Evolutionary conservation across 2,329 filamentous ascomycete species (phyloP).

Genomic region (Penicillium psychrosexuale): DNA sequence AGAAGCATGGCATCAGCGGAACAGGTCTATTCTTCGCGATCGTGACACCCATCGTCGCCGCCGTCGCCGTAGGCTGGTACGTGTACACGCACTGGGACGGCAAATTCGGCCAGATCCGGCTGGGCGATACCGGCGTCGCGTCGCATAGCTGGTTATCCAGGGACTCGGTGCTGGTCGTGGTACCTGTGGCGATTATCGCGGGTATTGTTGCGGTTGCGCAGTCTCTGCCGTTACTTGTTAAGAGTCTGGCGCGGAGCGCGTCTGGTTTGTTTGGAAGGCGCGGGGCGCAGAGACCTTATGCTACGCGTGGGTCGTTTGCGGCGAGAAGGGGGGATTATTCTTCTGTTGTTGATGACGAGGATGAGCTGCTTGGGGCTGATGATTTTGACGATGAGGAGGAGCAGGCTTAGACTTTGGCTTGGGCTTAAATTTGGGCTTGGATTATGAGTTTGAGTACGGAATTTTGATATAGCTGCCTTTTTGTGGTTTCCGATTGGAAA

Average conservation of each 20-base stretch:
- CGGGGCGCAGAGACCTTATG: slow-evolving; percentile 62
- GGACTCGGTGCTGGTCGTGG: slow-evolving; percentile 74
- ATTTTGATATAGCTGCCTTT: not conserved
- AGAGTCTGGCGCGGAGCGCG: slow-evolving; percentile 68
- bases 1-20: slow-evolving; percentile 67
- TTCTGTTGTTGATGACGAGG: slow-evolving; percentile 87
- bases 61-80: slow-evolving; percentile 74
- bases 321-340: slow-evolving; percentile 83
- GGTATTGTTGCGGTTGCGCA: slow-evolving; percentile 75
- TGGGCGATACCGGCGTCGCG: slow-evolving; percentile 62
- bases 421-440: not conserved
- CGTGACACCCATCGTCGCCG: slow-evolving; percentile 68
- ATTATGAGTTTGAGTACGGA: not conserved
- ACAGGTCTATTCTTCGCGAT: slow-evolving; percentile 83
- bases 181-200: slow-evolving; percentile 75
- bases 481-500: not conserved
- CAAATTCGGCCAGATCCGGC: slow-evolving; percentile 87
- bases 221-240: slow-evolving; percentile 68
- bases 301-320: slow-evolving; percentile 84
- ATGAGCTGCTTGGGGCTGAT: slow-evolving; percentile 79
- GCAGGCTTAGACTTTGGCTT: slow-evolving; percentile 19
- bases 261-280: slow-evolving; percentile 55
- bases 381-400: slow-evolving; percentile 83
- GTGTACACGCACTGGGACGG: slow-evolving; percentile 80
- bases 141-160: slow-evolving; percentile 55